These are phyloP conservation scores for Phytophthora citrophthora DNA, from an alignment of 352 stramenopile species.

Conservation along the genomic window DNA sequence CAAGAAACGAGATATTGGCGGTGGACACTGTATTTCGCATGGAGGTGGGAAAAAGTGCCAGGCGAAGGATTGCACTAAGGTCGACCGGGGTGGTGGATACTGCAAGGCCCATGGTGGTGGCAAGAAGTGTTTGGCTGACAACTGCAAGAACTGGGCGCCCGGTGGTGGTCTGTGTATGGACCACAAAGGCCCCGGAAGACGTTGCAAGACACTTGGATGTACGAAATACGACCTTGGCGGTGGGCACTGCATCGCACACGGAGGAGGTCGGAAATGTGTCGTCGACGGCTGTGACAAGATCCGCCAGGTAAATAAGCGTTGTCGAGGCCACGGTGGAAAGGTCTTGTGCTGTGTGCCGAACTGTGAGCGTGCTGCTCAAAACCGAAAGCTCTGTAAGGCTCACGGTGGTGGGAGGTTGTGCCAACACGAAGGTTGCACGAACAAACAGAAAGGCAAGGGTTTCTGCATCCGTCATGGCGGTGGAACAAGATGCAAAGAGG, in stretches of 20 bases:
- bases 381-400: conserved; percentile 84
- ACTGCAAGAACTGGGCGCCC: conserved; percentile 84
- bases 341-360: conserved; percentile 78
- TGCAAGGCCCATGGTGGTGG: conserved; percentile 87
- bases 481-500: conserved; percentile 73
- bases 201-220: conserved; percentile 81
- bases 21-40: conserved; percentile 86
- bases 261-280: conserved; percentile 83
- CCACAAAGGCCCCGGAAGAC: conserved; percentile 82
- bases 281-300: conserved; percentile 88
- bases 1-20: conserved; percentile 87
- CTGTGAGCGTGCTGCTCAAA: conserved; percentile 83
- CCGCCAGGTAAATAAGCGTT: conserved; percentile 86
- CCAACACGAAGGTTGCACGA: conserved; percentile 73
- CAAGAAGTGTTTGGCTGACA: conserved; percentile 82
- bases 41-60: conserved; percentile 89
- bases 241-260: conserved; percentile 87
- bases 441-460: conserved; percentile 87
- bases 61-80: conserved; percentile 71
- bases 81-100: conserved; percentile 80
- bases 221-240: conserved; percentile 84
- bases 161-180: conserved; percentile 76
- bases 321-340: conserved; percentile 82
- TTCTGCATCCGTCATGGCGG: conserved; percentile 87
- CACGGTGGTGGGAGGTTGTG: conserved; percentile 82